These are phyloP conservation scores for Boletus insuetus DNA, from an alignment of 768 basidiomycete genomes.

Conservation along the genomic window DNA sequence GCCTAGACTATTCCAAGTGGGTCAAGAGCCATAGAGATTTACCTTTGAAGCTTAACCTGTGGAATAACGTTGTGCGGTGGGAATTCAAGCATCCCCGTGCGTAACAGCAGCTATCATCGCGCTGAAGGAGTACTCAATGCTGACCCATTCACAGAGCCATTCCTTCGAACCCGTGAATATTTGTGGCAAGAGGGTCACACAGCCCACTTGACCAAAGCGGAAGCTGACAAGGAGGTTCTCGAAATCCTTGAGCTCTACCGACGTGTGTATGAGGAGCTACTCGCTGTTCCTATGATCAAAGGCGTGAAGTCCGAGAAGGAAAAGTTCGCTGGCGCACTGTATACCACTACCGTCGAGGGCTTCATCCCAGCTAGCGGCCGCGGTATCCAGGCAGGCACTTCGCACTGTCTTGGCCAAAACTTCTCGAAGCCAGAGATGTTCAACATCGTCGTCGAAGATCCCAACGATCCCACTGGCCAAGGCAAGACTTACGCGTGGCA, in stretches of 20 bases:
- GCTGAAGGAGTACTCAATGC: neutral
- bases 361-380: constrained; percentile 97
- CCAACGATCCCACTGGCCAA: constrained; percentile 63
- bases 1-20: constrained; percentile 95
- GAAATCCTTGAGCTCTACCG: constrained; percentile 96
- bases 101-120: constrained; percentile 24
- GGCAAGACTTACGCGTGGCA: constrained; percentile 90
- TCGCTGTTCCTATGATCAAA: constrained; percentile 95
- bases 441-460: constrained; percentile 95
- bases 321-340: constrained; percentile 97
- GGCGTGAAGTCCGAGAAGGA: constrained; percentile 99
- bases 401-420: constrained; percentile 97
- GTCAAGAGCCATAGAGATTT: constrained; percentile 96
- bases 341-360: constrained; percentile 97
- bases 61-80: constrained; percentile 99
- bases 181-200: constrained; percentile 99
- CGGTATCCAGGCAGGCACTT: constrained; percentile 97
- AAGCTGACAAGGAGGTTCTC: constrained; percentile 89
- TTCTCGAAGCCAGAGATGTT: constrained; percentile 97
- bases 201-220: constrained; percentile 81
- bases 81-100: constrained; percentile 98
- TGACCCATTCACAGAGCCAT: constrained; percentile 67
- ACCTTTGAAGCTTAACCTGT: constrained; percentile 95
- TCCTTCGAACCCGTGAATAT: constrained; percentile 98
- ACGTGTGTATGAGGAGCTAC: constrained; percentile 92